These are phyloP conservation scores for Diplodia mutila DNA, from an alignment of 2,329 filamentous ascomycete genomes.

Conservation along the genomic window DNA sequence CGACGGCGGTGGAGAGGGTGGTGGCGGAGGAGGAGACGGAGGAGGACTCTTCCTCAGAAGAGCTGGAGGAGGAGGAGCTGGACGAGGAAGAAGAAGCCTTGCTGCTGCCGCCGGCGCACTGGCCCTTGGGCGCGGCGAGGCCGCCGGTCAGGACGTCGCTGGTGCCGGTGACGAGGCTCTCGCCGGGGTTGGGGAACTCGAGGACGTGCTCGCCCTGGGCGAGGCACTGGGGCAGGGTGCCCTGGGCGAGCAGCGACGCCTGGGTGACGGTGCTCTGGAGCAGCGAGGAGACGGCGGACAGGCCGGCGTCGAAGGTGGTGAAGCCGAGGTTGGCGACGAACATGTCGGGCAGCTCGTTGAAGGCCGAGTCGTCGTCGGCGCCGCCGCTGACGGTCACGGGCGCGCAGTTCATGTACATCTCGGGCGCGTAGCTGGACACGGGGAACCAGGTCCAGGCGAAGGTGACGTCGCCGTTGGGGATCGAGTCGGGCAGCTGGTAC, in stretches of 20 bases:
- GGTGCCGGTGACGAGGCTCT: constrained; percentile 48
- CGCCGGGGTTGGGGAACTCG: constrained; percentile 65
- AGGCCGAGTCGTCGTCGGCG: constrained; percentile 56
- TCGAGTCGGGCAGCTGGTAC: constrained; percentile 71
- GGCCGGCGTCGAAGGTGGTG: not conserved
- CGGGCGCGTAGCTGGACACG: constrained; percentile 73
- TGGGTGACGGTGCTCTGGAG: constrained; percentile 6
- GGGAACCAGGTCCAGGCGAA: constrained; percentile 96
- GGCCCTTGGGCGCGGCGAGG: constrained; percentile 1
- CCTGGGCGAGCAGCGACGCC: not conserved
- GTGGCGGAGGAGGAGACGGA: constrained; percentile 33
- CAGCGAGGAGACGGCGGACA: not conserved
- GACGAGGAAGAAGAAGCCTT: not conserved
- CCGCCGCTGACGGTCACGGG: constrained; percentile 67
- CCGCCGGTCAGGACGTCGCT: not conserved
- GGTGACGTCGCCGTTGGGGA: constrained; percentile 76
- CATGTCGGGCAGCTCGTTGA: constrained; percentile 71
- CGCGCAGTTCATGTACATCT: constrained; percentile 97
- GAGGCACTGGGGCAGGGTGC: not conserved
- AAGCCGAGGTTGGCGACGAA: constrained; percentile 68
- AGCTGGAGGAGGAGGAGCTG: not conserved
- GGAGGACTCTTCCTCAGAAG: constrained; percentile 19
- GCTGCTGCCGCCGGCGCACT: constrained; percentile 7
- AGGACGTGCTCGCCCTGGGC: constrained; percentile 3
- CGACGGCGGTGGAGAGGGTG: constrained; percentile 28